A percentile compares a stretch with the other conserved stretches of the same genome.
phyloP scores from a whole-genome alignment of 805 yeast species.

The Nakazawaea molendinolei region DNA sequence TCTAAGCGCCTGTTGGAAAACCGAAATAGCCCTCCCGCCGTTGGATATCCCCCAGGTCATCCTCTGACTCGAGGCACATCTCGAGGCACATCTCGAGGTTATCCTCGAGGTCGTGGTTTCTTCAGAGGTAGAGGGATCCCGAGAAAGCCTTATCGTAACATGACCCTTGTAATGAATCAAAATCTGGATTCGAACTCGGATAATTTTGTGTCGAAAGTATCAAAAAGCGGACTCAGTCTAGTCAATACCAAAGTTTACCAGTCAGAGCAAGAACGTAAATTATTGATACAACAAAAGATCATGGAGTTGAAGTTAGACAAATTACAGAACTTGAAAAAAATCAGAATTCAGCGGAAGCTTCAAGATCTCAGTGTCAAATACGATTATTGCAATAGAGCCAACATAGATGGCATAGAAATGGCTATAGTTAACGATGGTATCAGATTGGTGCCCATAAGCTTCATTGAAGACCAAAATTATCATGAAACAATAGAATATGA shows the following conservation, averaged over 20 bases:
- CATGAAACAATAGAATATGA: conserved; percentile 5
- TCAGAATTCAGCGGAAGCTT: conserved; percentile 15
- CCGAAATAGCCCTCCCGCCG: no score
- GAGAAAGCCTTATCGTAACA: conserved; percentile 21
- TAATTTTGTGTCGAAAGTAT: conserved; percentile 23
- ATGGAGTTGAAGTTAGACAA: conserved; percentile 14
- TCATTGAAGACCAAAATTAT: conserved; percentile 6
- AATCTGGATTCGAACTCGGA: background rate
- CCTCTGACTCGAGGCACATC: no score
- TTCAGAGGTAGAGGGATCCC: conserved; percentile 12
- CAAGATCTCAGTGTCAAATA: conserved; percentile 28
- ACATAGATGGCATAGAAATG: conserved; percentile 34
- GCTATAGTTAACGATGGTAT: conserved; percentile 35
- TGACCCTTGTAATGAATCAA: conserved; percentile 25
- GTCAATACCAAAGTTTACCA: conserved; percentile 31
- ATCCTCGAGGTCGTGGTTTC: conserved; percentile 6
- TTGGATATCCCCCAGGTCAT: no score
- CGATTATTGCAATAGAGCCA: conserved; percentile 38
- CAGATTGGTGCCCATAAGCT: conserved; percentile 30
- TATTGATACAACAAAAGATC: conserved; percentile 18
- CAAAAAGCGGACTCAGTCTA: conserved; percentile 31
- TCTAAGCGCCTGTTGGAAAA: conserved; percentile 2
- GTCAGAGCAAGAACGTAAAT: conserved; percentile 20
- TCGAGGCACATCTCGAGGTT: background rate
- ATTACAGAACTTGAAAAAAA: conserved; percentile 14